Percentiles rank a stretch among this genome's conserved stretches.
Evolutionary conservation across 1,139 yeast species (phyloP).

Genomic region (Pichia sp.): DNA sequence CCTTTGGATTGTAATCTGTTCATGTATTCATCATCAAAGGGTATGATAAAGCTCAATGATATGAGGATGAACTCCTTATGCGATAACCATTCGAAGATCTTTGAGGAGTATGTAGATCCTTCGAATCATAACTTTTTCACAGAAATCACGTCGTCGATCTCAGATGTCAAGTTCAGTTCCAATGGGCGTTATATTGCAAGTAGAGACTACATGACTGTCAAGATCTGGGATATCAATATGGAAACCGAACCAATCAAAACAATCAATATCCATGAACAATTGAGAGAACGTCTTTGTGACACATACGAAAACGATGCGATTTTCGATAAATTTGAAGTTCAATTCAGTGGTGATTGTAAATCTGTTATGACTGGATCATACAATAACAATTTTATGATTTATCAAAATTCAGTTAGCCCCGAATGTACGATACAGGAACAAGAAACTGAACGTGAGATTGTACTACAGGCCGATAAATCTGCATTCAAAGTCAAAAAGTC

Average conservation of each 20-base stretch:
- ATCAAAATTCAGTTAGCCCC: constrained; percentile 67
- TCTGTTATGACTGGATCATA: constrained; percentile 96
- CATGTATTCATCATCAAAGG: constrained; percentile 96
- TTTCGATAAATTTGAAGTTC: constrained; percentile 96
- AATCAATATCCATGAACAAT: constrained; percentile 91
- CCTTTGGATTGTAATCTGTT: constrained; percentile 89
- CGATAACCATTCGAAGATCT: constrained; percentile 83
- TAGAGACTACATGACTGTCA: constrained; percentile 95
- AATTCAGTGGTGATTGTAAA: constrained; percentile 88
- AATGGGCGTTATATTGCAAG: constrained; percentile 94
- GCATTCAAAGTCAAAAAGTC: constrained; percentile 81
- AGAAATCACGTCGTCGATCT: constrained; percentile 90
- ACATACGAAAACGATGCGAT: constrained; percentile 98
- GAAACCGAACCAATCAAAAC: constrained; percentile 92
- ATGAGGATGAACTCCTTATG: constrained; percentile 96
- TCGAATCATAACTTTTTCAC: constrained; percentile 93
- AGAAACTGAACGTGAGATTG: constrained; percentile 58
- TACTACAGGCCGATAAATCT: constrained; percentile 94
- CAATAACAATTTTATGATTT: constrained; percentile 94
- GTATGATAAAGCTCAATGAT: constrained; percentile 91
- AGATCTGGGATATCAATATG: constrained; percentile 98
- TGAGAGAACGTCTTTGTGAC: constrained; percentile 90
- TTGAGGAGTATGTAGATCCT: constrained; percentile 92
- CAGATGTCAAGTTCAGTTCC: constrained; percentile 87
- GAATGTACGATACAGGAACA: constrained; percentile 33